Conservation (phyloP, 2,329 filamentous ascomycete genomes). For the Colletotrichum sp. region DNA sequence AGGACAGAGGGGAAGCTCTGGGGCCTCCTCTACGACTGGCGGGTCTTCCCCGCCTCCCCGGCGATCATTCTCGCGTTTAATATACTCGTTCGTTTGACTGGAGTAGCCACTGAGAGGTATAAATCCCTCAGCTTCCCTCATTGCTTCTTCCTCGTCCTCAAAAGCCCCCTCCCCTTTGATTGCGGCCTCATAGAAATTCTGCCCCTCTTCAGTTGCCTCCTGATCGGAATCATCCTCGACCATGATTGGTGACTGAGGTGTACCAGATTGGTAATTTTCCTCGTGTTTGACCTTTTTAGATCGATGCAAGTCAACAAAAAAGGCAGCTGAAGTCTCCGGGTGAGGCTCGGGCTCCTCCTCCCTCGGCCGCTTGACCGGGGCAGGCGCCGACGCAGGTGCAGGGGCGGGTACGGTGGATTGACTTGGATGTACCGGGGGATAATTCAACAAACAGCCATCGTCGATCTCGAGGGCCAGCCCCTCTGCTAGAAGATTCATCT, state of each 20-base stretch:
- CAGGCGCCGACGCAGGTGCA: not conserved
- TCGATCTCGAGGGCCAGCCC: not conserved
- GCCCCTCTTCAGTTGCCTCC: not conserved
- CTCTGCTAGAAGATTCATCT: not conserved
- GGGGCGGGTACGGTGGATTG: not conserved
- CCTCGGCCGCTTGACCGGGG: not conserved
- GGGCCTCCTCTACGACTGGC: not conserved
- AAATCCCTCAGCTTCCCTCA: not conserved
- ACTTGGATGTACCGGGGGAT: not conserved
- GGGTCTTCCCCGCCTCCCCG: not conserved
- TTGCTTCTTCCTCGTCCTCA: not conserved
- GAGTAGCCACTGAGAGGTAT: not conserved
- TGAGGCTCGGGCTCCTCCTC: not conserved
- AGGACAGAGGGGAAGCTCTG: not conserved
- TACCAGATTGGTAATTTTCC: not conserved
- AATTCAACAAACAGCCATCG: not conserved
- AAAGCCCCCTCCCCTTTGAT: not conserved
- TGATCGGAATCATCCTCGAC: not conserved
- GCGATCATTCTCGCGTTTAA: not conserved
- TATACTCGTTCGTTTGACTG: not conserved
- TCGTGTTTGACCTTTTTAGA: not conserved
- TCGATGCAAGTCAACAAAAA: accelerated
- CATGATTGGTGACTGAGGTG: not conserved
- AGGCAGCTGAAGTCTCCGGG: not conserved
- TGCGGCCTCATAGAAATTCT: not conserved